Evolutionary conservation across 345 rosid species (phyloP).

Genomic region (Bruguiera parviflora): DNA sequence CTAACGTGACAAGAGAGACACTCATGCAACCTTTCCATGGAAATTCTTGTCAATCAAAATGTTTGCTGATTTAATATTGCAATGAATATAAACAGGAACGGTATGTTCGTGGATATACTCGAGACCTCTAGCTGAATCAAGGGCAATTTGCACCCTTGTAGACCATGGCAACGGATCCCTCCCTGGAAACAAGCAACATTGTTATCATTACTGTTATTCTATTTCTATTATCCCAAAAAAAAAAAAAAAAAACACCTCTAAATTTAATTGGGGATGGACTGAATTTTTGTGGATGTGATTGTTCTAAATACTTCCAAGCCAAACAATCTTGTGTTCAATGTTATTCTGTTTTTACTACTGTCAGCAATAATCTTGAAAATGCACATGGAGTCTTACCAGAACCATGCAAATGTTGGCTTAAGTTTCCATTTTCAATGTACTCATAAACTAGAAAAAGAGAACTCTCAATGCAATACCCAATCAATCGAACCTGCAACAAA

Average conservation of each 20-base stretch:
- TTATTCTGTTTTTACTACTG: too few species aligned
- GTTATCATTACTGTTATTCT: constrained; percentile 6
- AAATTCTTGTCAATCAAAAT: constrained; percentile 84
- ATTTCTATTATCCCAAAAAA: constrained; percentile 1
- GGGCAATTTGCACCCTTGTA: constrained; percentile 85
- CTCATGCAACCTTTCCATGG: constrained; percentile 64
- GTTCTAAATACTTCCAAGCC: too few species aligned
- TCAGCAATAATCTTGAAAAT: neutral
- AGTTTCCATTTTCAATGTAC: constrained; percentile 86
- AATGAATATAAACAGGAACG: constrained; percentile 94
- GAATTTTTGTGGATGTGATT: too few species aligned
- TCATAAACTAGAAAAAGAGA: constrained; percentile 90
- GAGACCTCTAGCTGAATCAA: constrained; percentile 98
- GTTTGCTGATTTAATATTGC: constrained; percentile 94
- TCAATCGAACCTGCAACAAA: constrained; percentile 65
- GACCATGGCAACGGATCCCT: constrained; percentile 80
- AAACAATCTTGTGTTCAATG: too few species aligned
- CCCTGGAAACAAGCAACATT: constrained; percentile 39
- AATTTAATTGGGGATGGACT: too few species aligned
- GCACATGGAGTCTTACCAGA: constrained; percentile 44
- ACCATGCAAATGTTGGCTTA: constrained; percentile 89
- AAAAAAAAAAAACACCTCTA: neutral
- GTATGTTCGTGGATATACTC: constrained; percentile 98
- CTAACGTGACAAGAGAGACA: constrained; percentile 3
- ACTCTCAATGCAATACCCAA: constrained; percentile 93